Evolutionary conservation across 2,329 filamentous ascomycete species (phyloP).

Genomic region (Pseudogymnoascus sp.): DNA sequence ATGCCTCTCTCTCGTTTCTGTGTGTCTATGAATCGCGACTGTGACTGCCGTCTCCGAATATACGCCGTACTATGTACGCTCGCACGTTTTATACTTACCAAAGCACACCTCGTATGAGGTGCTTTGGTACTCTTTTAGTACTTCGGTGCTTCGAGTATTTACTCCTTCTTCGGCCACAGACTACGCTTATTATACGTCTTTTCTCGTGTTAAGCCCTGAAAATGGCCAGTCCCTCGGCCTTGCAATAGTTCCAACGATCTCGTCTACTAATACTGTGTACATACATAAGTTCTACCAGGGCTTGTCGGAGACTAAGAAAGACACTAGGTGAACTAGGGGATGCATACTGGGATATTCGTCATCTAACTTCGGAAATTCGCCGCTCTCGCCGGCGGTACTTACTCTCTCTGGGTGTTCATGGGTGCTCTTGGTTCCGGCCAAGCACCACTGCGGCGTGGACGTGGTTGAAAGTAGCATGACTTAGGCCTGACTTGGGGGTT

Average conservation of each 20-base stretch:
- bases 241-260: constrained; percentile 1
- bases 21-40: background rate
- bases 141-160: background rate
- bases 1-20: background rate
- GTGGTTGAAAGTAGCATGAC: constrained; percentile 4
- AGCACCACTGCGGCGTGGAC: background rate
- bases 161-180: background rate
- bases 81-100: background rate
- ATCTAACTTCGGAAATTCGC: constrained; percentile 9
- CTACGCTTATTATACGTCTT: background rate
- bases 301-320: constrained; percentile 4
- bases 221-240: background rate
- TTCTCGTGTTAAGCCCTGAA: constrained; percentile 4
- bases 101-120: background rate
- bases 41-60: background rate
- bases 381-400: background rate
- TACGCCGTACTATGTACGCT: background rate
- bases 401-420: background rate
- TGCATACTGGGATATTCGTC: constrained; percentile 8
- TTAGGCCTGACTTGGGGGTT: background rate
- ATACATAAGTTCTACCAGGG: background rate
- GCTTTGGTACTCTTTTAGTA: background rate
- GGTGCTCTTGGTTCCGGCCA: background rate
- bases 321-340: background rate
- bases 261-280: background rate